Percentiles rank a stretch among this genome's conserved stretches.
These are phyloP conservation scores for Leccinellum rugosiceps DNA, from an alignment of 768 basidiomycete genomes.

Conservation along the genomic window DNA sequence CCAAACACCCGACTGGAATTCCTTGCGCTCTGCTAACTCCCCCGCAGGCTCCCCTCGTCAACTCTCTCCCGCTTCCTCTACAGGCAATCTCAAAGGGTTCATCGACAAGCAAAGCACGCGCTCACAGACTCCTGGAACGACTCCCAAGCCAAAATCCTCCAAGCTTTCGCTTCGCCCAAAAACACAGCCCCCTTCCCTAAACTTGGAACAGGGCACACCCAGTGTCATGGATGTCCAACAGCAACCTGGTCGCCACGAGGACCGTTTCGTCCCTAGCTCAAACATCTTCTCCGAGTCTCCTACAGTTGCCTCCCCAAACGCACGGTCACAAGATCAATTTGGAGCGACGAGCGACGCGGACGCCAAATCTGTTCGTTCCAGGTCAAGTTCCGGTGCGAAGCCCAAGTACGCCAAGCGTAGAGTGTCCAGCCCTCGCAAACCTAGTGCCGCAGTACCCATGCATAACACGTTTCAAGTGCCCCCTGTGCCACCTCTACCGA, in stretches of 20 bases:
- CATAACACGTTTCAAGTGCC: conserved; percentile 52
- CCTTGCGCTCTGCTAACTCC: conserved; percentile 8
- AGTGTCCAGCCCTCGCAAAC: conserved; percentile 29
- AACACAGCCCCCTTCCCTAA: conserved; percentile 31
- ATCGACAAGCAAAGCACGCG: conserved; percentile 19
- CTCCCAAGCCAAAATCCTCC: conserved; percentile 16
- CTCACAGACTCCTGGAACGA: not conserved
- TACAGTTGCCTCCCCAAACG: conserved; percentile 5
- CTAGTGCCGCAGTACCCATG: conserved; percentile 65
- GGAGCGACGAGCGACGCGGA: conserved; percentile 20
- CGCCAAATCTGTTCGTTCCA: conserved; percentile 25
- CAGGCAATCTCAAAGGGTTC: conserved; percentile 28
- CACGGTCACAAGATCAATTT: conserved; percentile 19
- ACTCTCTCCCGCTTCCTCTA: conserved; percentile 32
- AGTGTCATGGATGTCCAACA: conserved; percentile 10
- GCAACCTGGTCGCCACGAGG: conserved; percentile 23
- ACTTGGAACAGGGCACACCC: conserved; percentile 13
- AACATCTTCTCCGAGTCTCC: conserved; percentile 24
- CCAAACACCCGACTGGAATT: conserved; percentile 18
- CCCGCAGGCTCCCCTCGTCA: conserved; percentile 14
- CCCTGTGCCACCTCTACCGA: conserved; percentile 25
- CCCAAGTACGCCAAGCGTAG: conserved; percentile 18
- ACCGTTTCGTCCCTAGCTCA: not conserved
- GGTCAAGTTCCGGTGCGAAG: conserved; percentile 25
- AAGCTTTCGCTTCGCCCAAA: conserved; percentile 24